These are phyloP conservation scores for Mallotus nudiflorus DNA, from an alignment of 345 rosid species.

Conservation along the genomic window DNA sequence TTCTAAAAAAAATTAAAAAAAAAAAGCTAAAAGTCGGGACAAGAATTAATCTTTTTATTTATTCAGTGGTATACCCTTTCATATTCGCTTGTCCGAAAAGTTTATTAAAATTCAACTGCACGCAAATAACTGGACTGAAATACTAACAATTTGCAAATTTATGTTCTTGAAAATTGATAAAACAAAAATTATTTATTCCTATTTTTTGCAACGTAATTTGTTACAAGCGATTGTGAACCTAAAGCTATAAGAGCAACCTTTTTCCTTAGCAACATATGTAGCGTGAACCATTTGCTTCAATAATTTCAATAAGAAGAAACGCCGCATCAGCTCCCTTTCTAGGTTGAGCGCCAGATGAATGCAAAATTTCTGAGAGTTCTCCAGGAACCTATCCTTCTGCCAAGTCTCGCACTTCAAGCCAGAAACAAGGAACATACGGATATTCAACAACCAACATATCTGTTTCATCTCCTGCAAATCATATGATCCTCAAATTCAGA, in stretches of 20 bases:
- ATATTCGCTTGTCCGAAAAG: too few relatives aligned
- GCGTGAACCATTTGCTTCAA: neutral
- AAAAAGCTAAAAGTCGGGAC: too few relatives aligned
- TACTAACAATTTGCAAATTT: too few relatives aligned
- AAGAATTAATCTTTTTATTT: too few relatives aligned
- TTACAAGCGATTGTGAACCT: neutral
- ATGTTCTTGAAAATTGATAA: too few relatives aligned
- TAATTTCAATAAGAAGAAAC: neutral
- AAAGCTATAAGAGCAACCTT: neutral
- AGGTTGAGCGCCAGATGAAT: neutral
- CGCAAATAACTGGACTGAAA: too few relatives aligned
- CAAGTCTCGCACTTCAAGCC: neutral
- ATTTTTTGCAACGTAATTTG: neutral
- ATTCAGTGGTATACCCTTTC: too few relatives aligned
- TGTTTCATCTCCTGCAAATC: constrained; percentile 12
- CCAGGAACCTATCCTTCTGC: neutral
- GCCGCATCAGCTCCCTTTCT: neutral
- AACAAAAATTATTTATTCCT: neutral
- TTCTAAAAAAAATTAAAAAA: too few relatives aligned
- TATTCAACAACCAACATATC: neutral
- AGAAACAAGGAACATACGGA: neutral
- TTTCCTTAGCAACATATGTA: neutral
- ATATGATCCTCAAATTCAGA: constrained; percentile 6
- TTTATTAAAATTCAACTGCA: too few relatives aligned
- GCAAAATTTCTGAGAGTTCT: neutral